Conservation (phyloP, 768 basidiomycete species). For the Leccinum sublutescens region DNA sequence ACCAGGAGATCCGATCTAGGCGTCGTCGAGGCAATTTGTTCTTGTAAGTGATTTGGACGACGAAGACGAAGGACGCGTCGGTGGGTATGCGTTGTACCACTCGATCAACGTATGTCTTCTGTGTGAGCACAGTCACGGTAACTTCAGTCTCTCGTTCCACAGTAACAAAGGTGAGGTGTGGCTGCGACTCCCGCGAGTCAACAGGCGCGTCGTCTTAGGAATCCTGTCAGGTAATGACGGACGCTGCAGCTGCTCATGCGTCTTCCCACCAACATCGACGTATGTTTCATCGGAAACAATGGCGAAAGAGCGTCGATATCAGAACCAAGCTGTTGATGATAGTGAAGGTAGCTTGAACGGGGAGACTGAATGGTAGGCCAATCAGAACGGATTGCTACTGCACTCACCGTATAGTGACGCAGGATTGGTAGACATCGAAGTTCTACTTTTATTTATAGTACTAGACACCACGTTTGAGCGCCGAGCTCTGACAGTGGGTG, state of each 20-base stretch:
- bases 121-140: no score
- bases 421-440: neutral
- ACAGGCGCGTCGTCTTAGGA: no score
- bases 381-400: neutral
- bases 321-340: neutral
- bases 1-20: no score
- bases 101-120: no score
- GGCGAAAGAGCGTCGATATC: neutral
- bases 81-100: no score
- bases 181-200: no score
- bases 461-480: neutral
- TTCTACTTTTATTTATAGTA: neutral
- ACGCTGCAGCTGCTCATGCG: neutral
- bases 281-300: neutral
- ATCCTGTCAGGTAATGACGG: no score
- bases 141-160: no score
- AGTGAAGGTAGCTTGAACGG: neutral
- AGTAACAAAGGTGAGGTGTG: no score
- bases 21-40: no score
- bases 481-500: neutral
- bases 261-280: neutral
- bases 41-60: no score
- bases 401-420: neutral
- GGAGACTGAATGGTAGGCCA: neutral
- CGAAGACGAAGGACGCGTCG: no score